Conservation (phyloP, 1,139 yeast species). For the Kluyveromyces sp. region DNA sequence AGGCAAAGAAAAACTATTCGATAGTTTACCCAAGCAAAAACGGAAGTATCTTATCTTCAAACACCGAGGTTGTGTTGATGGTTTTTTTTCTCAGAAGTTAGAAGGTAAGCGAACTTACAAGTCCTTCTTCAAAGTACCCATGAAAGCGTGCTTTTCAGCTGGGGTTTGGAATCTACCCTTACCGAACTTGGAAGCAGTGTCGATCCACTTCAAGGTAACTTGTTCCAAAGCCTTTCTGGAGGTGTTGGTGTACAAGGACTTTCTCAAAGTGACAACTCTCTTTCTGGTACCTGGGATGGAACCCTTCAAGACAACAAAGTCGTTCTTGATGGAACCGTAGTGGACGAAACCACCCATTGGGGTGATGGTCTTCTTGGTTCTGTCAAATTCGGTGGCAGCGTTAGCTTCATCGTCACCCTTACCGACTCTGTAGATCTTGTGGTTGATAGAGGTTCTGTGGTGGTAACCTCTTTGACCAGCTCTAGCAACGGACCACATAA, state of each 20-base stretch:
- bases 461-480: slow-evolving; percentile 99
- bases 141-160: slow-evolving; percentile 99
- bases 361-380: slow-evolving; percentile 98
- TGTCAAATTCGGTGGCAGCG: slow-evolving; percentile 97
- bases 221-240: slow-evolving; percentile 96
- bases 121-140: slow-evolving; percentile 99
- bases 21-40: too few species aligned
- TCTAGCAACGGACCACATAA: slow-evolving; percentile 99
- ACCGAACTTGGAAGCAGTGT: slow-evolving; percentile 99
- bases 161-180: slow-evolving; percentile 99
- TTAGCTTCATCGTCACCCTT: slow-evolving; percentile 88
- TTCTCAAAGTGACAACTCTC: slow-evolving; percentile 99
- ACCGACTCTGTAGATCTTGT: slow-evolving; percentile 99
- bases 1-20: too few species aligned
- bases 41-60: too few species aligned
- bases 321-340: slow-evolving; percentile 97
- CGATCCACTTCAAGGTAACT: slow-evolving; percentile 98
- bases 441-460: slow-evolving; percentile 99
- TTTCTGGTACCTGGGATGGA: slow-evolving; percentile 99
- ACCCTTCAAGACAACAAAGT: slow-evolving; percentile 95
- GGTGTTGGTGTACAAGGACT: slow-evolving; percentile 95
- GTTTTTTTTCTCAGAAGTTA: background rate
- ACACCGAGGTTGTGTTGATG: too few species aligned
- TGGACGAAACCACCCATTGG: slow-evolving; percentile 99
- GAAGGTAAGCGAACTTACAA: slow-evolving; percentile 25